These are phyloP conservation scores for Mycena venus DNA, from an alignment of 768 basidiomycete genomes.

Conservation along the genomic window DNA sequence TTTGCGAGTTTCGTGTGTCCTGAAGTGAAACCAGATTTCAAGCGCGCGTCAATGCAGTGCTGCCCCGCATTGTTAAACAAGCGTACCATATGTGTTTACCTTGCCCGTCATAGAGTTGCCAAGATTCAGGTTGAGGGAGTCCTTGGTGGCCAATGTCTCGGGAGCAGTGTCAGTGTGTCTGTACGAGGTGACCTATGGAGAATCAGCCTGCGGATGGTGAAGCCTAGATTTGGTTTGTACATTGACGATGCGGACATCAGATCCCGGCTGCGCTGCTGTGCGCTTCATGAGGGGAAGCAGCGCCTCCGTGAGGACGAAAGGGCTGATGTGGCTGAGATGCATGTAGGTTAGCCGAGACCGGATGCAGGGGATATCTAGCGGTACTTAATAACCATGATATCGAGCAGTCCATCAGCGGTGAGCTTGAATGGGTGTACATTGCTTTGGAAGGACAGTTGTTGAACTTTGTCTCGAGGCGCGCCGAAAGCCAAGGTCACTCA, in stretches of 20 bases:
- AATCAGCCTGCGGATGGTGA: no score
- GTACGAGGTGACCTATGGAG: no score
- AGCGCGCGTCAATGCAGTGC: not conserved
- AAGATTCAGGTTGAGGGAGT: conserved; percentile 28
- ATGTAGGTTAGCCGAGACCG: not conserved
- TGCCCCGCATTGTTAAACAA: no score
- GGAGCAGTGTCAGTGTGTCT: conserved; percentile 12
- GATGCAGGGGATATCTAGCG: not conserved
- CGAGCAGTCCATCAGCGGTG: conserved; percentile 1
- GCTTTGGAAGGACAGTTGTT: not conserved
- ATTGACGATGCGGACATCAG: conserved; percentile 67
- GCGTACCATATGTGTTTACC: conserved; percentile 26
- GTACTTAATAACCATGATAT: conserved; percentile 39
- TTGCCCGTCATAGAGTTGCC: not conserved
- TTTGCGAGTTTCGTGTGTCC: not conserved
- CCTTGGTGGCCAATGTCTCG: conserved; percentile 18
- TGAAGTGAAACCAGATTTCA: no score
- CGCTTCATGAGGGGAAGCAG: conserved; percentile 55
- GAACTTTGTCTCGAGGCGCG: conserved; percentile 18
- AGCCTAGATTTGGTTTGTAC: no score
- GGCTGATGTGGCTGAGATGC: conserved; percentile 56
- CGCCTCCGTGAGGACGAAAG: conserved; percentile 60
- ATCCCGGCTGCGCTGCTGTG: conserved; percentile 54
- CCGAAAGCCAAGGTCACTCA: not conserved
- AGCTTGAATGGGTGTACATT: conserved; percentile 16